These are phyloP conservation scores for Melampsora americana DNA, from an alignment of 1,284 basidiomycete genomes.

Conservation along the genomic window DNA sequence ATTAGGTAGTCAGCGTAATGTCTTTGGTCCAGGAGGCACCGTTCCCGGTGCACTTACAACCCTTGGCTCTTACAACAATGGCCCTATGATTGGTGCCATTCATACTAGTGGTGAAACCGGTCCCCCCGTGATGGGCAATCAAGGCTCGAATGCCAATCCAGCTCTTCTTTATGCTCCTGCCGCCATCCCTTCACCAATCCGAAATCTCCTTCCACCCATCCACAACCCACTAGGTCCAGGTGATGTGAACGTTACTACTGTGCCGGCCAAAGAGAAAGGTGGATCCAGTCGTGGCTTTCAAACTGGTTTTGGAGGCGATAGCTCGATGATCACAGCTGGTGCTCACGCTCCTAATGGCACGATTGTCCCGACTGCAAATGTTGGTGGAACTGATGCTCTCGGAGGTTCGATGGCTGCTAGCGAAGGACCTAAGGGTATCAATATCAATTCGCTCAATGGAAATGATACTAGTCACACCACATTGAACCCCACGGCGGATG, in stretches of 20 bases:
- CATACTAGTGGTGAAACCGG: background rate
- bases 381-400: background rate
- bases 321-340: background rate
- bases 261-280: slow-evolving; percentile 2
- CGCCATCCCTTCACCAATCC: background rate
- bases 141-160: background rate
- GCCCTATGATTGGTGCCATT: background rate
- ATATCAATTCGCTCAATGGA: background rate
- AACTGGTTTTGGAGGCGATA: slow-evolving; percentile 1
- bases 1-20: background rate
- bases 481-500: background rate
- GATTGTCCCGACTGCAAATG: background rate
- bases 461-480: background rate
- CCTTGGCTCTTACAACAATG: background rate
- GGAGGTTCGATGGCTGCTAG: background rate
- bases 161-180: background rate
- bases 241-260: background rate
- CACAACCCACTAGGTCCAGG: slow-evolving; percentile 1
- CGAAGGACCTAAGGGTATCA: background rate
- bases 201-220: background rate
- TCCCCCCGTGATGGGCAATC: background rate
- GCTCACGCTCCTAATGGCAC: background rate
- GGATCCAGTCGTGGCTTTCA: background rate
- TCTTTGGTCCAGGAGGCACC: background rate
- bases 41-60: background rate